Conservation (phyloP, 2,329 filamentous ascomycete genomes). For the Nigrospora sphaerica region DNA sequence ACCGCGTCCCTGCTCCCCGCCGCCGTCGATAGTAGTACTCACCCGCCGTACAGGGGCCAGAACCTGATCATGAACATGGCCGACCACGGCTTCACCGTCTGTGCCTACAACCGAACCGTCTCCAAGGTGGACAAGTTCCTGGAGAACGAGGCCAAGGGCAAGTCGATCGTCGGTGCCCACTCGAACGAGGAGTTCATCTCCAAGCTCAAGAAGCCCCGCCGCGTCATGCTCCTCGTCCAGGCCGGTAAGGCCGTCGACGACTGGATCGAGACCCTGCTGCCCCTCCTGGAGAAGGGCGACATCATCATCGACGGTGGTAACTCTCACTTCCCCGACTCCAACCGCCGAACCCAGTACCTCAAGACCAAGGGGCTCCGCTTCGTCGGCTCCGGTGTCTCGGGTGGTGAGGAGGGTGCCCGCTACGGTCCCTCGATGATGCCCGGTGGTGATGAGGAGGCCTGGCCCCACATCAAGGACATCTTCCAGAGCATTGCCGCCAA, state of each 20-base stretch:
- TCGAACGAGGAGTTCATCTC: constrained; percentile 87
- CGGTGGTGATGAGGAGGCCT: constrained; percentile 95
- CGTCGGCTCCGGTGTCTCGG: constrained; percentile 94
- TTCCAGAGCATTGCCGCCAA: constrained; percentile 98
- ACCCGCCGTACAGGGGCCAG: constrained; percentile 49
- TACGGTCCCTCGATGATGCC: constrained; percentile 98
- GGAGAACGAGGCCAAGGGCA: constrained; percentile 87
- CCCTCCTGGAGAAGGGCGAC: constrained; percentile 75
- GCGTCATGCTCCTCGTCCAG: constrained; percentile 98
- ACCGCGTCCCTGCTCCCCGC: neutral
- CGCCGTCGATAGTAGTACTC: constrained; percentile 1
- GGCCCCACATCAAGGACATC: constrained; percentile 97
- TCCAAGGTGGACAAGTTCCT: constrained; percentile 96
- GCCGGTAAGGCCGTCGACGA: constrained; percentile 96
- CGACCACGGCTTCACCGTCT: constrained; percentile 90
- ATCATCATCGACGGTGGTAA: constrained; percentile 99
- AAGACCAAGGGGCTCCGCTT: constrained; percentile 83
- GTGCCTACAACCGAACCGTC: constrained; percentile 97
- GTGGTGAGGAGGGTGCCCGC: constrained; percentile 97
- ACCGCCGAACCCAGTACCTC: constrained; percentile 91
- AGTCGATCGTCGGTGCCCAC: constrained; percentile 90
- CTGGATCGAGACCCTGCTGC: constrained; percentile 94
- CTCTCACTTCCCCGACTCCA: constrained; percentile 98
- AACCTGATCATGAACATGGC: constrained; percentile 88
- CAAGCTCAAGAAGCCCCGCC: constrained; percentile 95